Base-by-base conservation (phyloP, 2,329 filamentous ascomycete species). In the Ceratocystis lukuohia region DNA sequence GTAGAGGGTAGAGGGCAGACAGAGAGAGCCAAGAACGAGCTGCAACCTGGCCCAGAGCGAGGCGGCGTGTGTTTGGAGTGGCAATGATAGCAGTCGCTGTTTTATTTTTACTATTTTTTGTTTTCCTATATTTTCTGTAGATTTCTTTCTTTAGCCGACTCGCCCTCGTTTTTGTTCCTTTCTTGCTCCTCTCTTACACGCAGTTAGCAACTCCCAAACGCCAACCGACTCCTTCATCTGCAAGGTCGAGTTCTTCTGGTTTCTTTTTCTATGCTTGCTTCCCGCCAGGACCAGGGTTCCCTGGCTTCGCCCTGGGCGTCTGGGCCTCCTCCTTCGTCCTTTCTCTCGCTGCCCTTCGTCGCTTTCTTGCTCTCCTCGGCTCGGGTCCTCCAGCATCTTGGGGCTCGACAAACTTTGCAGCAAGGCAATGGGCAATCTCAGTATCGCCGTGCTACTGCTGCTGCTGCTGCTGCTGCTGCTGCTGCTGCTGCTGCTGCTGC, bases 211-310 rank as follows among this genome's bases (percentile, higher is more conserved):
- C 37, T 28, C 22, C 22, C 44, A 63, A 63, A 63, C 61, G 61
- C 61, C 44, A 63, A 50, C 62, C 62, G 28, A 30, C 25, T 48
- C 62, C 28, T 53, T 53, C 62, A 48, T 53, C 61, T 48, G 46
- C 44, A 46, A 45, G 28, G 41, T 48, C 41, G n/a, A 41, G 41
- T 10, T 30, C 12, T 12, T 30, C 37, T 41, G 37, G 12, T 57
- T 30, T n/a, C 22, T 33, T 57, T 57, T 57, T 17, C 15, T 30
- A 28, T 33, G 22, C 53, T 12, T 4, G 5, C 5, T 30, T 57
- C 6, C 53, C 20, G 12, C 10, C 37, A 30, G 25, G 53, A 15
- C 25, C 22, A 15, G 20, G 50, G 20, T 7, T 15, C 12, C 50
- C 50, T 56, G 12, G 5, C 46, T 48, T 48, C 17, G 8, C 46